phyloP scores from a whole-genome alignment of 2,329 filamentous ascomycete genomes.

The Aspergillus intermedius region DNA sequence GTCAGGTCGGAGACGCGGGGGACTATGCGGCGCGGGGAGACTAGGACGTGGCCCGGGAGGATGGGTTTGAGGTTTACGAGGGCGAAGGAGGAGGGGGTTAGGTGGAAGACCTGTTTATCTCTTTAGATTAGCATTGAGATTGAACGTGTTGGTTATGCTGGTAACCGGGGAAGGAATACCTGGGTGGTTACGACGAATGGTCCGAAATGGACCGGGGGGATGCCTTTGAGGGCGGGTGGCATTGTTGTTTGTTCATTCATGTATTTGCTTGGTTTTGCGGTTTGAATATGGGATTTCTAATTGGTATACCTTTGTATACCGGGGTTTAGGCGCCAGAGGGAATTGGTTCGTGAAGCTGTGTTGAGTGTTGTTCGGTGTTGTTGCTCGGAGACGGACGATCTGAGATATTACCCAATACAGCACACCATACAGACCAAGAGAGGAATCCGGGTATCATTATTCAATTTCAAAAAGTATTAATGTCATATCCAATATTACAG shows the following conservation, averaged over 20 bases:
- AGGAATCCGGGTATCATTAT: too few relatives aligned
- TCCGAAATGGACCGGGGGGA: conserved; percentile 58
- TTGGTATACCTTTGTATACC: neutral
- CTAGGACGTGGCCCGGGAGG: conserved; percentile 84
- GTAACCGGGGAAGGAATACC: conserved; percentile 37
- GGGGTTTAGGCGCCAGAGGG: neutral
- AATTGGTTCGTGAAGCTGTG: too few relatives aligned
- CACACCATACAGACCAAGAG: too few relatives aligned
- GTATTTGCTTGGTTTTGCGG: neutral
- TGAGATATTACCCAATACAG: too few relatives aligned
- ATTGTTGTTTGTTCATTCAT: conserved; percentile 14
- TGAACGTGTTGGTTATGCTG: neutral
- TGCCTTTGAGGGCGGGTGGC: conserved; percentile 23
- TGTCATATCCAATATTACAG: too few relatives aligned
- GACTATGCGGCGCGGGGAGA: conserved; percentile 67
- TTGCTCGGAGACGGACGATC: too few relatives aligned
- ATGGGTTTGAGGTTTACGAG: conserved; percentile 95
- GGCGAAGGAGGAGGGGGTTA: conserved; percentile 71
- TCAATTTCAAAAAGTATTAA: too few relatives aligned
- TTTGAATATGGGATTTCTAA: neutral
- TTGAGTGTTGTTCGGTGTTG: too few relatives aligned
- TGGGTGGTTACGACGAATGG: conserved; percentile 69
- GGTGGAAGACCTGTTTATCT: conserved; percentile 69
- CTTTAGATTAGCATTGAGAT: conserved; percentile 1
- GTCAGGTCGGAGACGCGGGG: conserved; percentile 70